Evolutionary conservation across 352 stramenopile genomes (phyloP).

Genomic region (Saprolegnia diclina): DNA sequence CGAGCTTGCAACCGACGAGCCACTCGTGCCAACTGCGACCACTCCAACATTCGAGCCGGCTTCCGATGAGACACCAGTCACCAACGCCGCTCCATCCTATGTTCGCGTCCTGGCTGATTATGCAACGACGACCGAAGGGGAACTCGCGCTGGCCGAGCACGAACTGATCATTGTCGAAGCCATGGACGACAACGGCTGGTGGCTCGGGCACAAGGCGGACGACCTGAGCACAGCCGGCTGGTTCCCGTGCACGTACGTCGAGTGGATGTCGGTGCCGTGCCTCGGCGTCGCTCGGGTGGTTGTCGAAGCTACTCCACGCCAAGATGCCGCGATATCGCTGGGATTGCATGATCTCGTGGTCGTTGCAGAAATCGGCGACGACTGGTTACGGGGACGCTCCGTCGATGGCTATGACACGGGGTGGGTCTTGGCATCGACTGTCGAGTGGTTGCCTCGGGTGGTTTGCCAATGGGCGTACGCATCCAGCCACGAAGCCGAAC

Average conservation of each 20-base stretch:
- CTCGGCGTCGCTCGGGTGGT: slow-evolving; percentile 12
- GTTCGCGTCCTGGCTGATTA: slow-evolving; percentile 41
- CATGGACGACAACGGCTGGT: slow-evolving; percentile 45
- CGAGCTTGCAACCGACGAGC: not conserved
- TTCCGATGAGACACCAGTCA: not conserved
- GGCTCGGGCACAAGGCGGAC: slow-evolving; percentile 28
- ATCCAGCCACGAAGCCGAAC: not conserved
- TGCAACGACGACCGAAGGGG: slow-evolving; percentile 30
- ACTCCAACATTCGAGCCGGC: not conserved
- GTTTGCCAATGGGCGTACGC: not conserved
- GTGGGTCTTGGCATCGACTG: slow-evolving; percentile 11
- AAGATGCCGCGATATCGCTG: not conserved
- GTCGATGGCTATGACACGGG: not conserved
- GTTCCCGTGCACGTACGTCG: slow-evolving; percentile 52
- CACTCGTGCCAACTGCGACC: no score
- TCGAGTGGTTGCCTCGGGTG: slow-evolving; percentile 21
- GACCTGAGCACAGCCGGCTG: slow-evolving; percentile 28
- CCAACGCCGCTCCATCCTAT: not conserved
- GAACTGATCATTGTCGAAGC: slow-evolving; percentile 33
- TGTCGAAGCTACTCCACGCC: not conserved
- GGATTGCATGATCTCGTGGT: slow-evolving; percentile 4
- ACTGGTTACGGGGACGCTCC: slow-evolving; percentile 11
- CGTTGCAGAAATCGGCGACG: not conserved
- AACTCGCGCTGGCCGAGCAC: slow-evolving; percentile 33
- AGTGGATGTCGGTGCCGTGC: slow-evolving; percentile 29